These are phyloP conservation scores for Trichoderma asperellum DNA, from an alignment of 2,329 filamentous ascomycete species.

Conservation along the genomic window DNA sequence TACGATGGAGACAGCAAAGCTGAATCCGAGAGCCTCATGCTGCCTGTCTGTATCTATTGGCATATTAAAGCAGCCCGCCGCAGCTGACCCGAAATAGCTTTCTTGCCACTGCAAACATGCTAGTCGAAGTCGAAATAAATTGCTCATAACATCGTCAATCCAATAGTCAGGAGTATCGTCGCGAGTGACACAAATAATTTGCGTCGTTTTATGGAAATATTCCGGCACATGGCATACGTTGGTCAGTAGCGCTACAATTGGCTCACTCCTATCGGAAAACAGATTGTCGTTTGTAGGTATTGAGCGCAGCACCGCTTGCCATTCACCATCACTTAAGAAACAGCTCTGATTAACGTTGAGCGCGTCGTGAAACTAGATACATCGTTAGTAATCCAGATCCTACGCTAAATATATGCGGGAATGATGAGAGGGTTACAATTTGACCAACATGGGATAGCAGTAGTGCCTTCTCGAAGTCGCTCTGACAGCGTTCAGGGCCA, in stretches of 20 bases:
- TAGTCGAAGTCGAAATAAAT: neutral
- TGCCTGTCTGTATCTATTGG: constrained; percentile 8
- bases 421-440: constrained; percentile 14
- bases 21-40: constrained; percentile 20
- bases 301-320: constrained; percentile 10
- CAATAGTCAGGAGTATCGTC: neutral
- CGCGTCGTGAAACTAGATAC: constrained; percentile 11
- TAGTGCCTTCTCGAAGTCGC: constrained; percentile 22
- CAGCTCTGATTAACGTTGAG: constrained; percentile 7
- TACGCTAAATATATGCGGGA: neutral
- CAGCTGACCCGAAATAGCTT: neutral
- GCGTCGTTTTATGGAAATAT: constrained; percentile 11
- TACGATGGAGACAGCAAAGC: constrained; percentile 8
- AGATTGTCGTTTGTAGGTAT: constrained; percentile 20
- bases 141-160: neutral
- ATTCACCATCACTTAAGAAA: constrained; percentile 6
- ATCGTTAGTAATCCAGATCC: neutral
- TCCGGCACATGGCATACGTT: constrained; percentile 9
- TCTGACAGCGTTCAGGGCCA: constrained; percentile 17
- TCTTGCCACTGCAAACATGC: constrained; percentile 3
- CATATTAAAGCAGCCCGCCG: neutral
- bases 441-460: constrained; percentile 23
- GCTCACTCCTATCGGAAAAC: constrained; percentile 19
- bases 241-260: constrained; percentile 3
- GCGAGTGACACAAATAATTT: constrained; percentile 11